Base-by-base conservation (phyloP, 75 land plant species). In the Selaginella tamariscina region DNA sequence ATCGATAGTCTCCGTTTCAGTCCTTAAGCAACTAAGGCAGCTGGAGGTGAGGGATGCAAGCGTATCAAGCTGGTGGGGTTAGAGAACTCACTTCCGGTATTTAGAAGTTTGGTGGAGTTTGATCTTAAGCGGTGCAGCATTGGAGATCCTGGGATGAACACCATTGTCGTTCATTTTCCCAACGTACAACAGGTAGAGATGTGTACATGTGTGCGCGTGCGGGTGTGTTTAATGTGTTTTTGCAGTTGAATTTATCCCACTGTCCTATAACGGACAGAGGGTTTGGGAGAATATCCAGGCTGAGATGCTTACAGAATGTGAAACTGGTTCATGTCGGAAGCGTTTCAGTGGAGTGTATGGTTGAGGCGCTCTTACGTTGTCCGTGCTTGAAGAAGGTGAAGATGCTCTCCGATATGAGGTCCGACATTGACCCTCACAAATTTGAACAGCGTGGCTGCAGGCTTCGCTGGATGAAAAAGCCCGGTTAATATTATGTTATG, bases 221-320 rank as follows among this genome's bases (percentile, higher is more conserved):
- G 31, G 13, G 21, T 11, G n/a, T n/a, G n/a, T n/a, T n/a, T n/a
- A n/a, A n/a, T n/a, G n/a, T n/a, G n/a, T 71, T 1, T 23, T 67
- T 68, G 71, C 83, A 91, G 96, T 75, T 91, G 70, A 88, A 88
- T 66, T 33, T 91, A 32, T 91, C 94, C 2, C 81, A 88, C 31
- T 83, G 80, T 69, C 73, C 89, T 2, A 83, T 88, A 28, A 84
- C 94, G n/a, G 87, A 91, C 66, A 79, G 78, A 30, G 97, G 93
- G 54, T 74, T 91, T 1, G 69, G 82, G 63, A 81, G 85, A 11
- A 74, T 91, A 0, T 81, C 94, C 23, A 88, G 78, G 65, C 65
- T 86, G 49, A 71, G 76, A 70, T 88, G 84, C 72, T 71, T 91
- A 27, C 94, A 88, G 67, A 84, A 68, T 69, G 55, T 86, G 77